Conservation (phyloP, 345 rosid genomes). For the Gossypium stocksii region DNA sequence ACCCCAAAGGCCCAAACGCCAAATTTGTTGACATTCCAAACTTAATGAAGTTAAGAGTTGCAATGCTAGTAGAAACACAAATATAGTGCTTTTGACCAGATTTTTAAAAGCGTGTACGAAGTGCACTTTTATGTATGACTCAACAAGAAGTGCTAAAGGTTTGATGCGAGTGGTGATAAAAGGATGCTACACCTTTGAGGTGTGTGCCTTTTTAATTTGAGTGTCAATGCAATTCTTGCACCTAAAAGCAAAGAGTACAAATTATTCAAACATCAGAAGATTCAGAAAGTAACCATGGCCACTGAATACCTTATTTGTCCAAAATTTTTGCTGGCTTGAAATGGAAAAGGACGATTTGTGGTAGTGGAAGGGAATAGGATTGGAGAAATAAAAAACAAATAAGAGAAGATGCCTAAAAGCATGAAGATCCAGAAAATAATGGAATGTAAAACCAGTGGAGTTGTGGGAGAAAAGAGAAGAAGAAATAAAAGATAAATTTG, state of each 20-base stretch:
- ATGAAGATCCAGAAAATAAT: neutral
- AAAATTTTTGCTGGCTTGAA: neutral
- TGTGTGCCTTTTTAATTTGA: neutral
- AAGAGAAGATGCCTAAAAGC: neutral
- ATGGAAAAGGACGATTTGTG: neutral
- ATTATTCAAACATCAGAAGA: neutral
- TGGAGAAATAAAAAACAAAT: neutral
- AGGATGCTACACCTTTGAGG: conserved; percentile 1
- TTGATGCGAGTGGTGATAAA: neutral
- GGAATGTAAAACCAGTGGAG: neutral
- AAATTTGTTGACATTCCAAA: neutral
- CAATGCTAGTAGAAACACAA: neutral
- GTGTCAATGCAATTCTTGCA: neutral
- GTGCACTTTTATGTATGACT: neutral
- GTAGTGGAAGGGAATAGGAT: neutral
- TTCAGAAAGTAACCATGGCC: neutral
- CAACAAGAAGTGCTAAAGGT: neutral
- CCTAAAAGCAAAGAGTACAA: neutral
- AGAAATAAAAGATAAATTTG: neutral
- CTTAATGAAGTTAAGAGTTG: conserved; percentile 2
- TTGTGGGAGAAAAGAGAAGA: neutral
- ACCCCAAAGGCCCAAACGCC: neutral
- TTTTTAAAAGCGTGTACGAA: neutral
- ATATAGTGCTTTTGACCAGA: neutral
- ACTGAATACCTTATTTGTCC: neutral